Conservation (phyloP, 257 asterid genomes). For the Anisodus acutangulus region DNA sequence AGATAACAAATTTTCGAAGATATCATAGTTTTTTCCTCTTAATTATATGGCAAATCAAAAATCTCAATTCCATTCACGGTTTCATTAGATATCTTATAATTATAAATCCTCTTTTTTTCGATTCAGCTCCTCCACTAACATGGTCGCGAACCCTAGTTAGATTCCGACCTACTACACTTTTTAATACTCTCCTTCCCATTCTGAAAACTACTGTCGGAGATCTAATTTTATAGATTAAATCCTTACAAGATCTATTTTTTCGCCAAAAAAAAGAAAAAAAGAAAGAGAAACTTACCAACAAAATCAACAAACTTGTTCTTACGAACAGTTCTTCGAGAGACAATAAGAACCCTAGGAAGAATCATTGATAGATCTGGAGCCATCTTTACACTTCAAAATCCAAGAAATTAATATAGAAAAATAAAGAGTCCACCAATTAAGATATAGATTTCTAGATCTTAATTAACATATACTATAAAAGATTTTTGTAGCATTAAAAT, state of each 20-base stretch:
- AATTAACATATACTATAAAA: neutral
- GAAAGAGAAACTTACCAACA: slow-evolving; percentile 51
- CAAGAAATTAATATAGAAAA: neutral
- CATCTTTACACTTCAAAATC: slow-evolving; percentile 28
- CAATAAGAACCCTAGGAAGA: slow-evolving; percentile 73
- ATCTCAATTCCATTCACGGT: neutral
- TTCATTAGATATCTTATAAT: neutral
- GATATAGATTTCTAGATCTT: neutral
- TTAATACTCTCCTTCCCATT: neutral
- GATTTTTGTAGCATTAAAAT: neutral
- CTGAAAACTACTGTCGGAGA: slow-evolving; percentile 23
- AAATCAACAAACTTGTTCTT: slow-evolving; percentile 81
- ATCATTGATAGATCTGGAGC: slow-evolving; percentile 57
- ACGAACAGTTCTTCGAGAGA: slow-evolving; percentile 66
- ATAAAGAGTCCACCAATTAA: neutral
- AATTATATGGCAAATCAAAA: neutral
- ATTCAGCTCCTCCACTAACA: too few relatives aligned
- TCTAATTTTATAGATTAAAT: too few relatives aligned
- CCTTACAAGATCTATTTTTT: too few relatives aligned
- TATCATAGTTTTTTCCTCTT: too few relatives aligned
- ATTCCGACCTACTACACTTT: neutral
- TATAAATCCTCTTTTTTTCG: neutral
- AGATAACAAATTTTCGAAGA: neutral
- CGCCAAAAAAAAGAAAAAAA: neutral
- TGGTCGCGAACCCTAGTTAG: neutral